Evolutionary conservation across 1,139 yeast genomes (phyloP).

Genomic region (Lodderomyces elongisporus): DNA sequence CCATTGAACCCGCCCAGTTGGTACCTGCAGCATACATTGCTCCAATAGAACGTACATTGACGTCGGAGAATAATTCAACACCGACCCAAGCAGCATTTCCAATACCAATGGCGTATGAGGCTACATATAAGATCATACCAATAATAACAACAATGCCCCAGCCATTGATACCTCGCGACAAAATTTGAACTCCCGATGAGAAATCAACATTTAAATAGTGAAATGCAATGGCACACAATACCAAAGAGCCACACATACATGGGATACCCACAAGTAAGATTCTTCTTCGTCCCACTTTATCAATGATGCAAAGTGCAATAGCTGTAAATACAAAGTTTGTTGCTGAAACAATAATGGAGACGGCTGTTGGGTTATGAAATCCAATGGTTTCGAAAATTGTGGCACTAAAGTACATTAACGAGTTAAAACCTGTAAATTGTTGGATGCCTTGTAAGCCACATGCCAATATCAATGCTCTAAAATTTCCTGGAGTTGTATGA

Average conservation of each 20-base stretch:
- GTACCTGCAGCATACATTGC: constrained; percentile 89
- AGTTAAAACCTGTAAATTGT: constrained; percentile 93
- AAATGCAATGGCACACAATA: constrained; percentile 82
- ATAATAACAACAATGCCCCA: constrained; percentile 88
- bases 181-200: constrained; percentile 41
- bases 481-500: constrained; percentile 72
- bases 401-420: constrained; percentile 89
- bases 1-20: constrained; percentile 93
- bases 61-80: constrained; percentile 87
- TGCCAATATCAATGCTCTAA: constrained; percentile 81
- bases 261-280: constrained; percentile 73
- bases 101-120: constrained; percentile 86
- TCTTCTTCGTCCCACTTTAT: constrained; percentile 77
- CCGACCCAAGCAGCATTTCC: constrained; percentile 99
- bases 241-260: constrained; percentile 72
- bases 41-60: constrained; percentile 84
- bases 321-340: constrained; percentile 84
- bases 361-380: constrained; percentile 80
- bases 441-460: constrained; percentile 94
- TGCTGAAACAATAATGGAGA: constrained; percentile 88
- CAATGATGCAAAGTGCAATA: constrained; percentile 79
- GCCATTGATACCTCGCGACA: constrained; percentile 51
- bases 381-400: constrained; percentile 89
- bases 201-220: constrained; percentile 68
- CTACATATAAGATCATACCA: constrained; percentile 82